Base-by-base conservation (phyloP, 1,284 basidiomycete genomes). In the Pisolithus thermaeus region DNA sequence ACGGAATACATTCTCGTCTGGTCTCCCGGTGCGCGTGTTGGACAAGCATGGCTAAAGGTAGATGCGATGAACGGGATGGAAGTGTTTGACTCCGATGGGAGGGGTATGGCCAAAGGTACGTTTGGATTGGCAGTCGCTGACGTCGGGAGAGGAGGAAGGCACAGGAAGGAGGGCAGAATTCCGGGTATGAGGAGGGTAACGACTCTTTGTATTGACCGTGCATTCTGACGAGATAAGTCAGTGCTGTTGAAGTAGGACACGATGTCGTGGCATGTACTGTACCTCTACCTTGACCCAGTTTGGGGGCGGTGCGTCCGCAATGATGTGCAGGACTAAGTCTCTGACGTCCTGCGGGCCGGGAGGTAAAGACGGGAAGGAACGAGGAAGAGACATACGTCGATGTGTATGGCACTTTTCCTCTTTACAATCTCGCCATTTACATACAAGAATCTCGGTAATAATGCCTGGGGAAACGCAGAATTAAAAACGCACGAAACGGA, bases 31-130 rank as follows among this genome's bases (percentile, higher is more conserved):
- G 92, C 92, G 36, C 85, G 80, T 0, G 91, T 94, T 0, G 93
- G 94, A 58, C 88, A 92, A 3, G 90, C 91, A 70, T 95, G 91
- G 50, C 88, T 89, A 71, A 96, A 97, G 1, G 92, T 87, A 14
- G 79, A 80, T 1, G 84, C 75, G 43, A 97, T 81, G 59, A 91
- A 87, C 0, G 92, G 89, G 2, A 96, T 61, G 0, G 68, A 67
- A 0, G 67, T 70, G 16, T 67, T 62, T 9, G 71, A 61, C 6
- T 68, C 65, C 12, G 64, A 54, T 35, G 71, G 72, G 7, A 84
- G 70, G 0, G 84, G 85, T 47, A 89, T 81, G 32, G 82, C 64
- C 4, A 87, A 61, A 2, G 85, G 88, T 3, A 88, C 52, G 54
- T 87, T 81, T 0, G 85, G 78, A 61, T 85, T 89, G 11, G 69